A percentile compares a stretch with the other conserved stretches of the same genome.
Evolutionary conservation across 768 basidiomycete species (phyloP).

Genomic region (Tulasnella sp.): DNA sequence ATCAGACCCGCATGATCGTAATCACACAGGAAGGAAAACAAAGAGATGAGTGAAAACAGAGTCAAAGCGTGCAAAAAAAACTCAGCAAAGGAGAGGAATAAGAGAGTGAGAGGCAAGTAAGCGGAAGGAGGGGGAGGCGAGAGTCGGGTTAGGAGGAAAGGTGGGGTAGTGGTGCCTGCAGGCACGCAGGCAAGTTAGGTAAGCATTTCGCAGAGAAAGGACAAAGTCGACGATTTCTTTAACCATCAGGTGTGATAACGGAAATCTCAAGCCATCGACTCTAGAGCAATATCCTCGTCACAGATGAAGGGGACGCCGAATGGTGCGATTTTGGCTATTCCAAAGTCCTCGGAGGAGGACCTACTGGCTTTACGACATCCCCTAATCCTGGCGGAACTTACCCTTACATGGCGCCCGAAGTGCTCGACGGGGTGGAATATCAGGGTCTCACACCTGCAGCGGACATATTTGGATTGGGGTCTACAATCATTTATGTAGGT

Average conservation of each 20-base stretch:
- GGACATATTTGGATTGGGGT: neutral
- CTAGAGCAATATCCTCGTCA: constrained; percentile 5
- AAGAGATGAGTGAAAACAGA: too few relatives aligned
- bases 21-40: too few relatives aligned
- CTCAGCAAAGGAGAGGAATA: too few relatives aligned
- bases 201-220: too few relatives aligned
- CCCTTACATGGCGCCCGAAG: constrained; percentile 11
- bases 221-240: too few relatives aligned
- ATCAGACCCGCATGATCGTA: too few relatives aligned
- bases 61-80: too few relatives aligned
- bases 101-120: too few relatives aligned
- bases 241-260: neutral
- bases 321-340: constrained; percentile 12
- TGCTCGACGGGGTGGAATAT: neutral
- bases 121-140: too few relatives aligned
- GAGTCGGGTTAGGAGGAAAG: too few relatives aligned
- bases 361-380: neutral
- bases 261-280: neutral
- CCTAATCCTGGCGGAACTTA: neutral
- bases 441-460: neutral
- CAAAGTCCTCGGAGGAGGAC: neutral
- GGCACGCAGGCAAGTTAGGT: too few relatives aligned
- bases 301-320: neutral
- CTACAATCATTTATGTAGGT: neutral
- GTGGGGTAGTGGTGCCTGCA: too few relatives aligned